Evolutionary conservation across 176 grass and related monocot species (phyloP).

Genomic region (Pharus latifolius): DNA sequence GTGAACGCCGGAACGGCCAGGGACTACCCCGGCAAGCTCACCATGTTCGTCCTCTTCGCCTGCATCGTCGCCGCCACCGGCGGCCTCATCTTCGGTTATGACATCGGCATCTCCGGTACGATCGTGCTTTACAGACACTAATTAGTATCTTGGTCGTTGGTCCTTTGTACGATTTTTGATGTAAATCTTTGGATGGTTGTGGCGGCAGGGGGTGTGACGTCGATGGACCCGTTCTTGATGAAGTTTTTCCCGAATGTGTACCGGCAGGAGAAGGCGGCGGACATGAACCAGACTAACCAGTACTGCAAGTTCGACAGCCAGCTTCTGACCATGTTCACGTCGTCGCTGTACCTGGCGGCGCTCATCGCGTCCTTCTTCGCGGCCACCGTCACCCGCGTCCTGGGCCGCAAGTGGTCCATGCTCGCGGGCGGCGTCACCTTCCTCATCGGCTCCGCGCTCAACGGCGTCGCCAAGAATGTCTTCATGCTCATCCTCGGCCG

Average conservation of each 20-base stretch:
- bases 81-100: slow-evolving; percentile 93
- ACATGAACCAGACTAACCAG: slow-evolving; percentile 60
- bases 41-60: slow-evolving; percentile 73
- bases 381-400: slow-evolving; percentile 46
- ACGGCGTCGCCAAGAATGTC: slow-evolving; percentile 53
- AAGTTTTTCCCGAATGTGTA: slow-evolving; percentile 90
- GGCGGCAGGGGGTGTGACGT: slow-evolving; percentile 70
- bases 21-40: slow-evolving; percentile 87
- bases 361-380: slow-evolving; percentile 83
- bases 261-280: slow-evolving; percentile 34
- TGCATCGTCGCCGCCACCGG: slow-evolving; percentile 91
- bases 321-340: slow-evolving; percentile 89
- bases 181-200: neutral
- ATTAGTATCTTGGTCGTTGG: no score
- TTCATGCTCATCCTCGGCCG: slow-evolving; percentile 84
- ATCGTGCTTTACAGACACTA: no score
- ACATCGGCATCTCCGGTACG: slow-evolving; percentile 90
- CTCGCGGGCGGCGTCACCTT: slow-evolving; percentile 81
- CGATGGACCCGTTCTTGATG: slow-evolving; percentile 67
- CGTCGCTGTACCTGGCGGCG: slow-evolving; percentile 83
- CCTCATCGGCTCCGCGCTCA: slow-evolving; percentile 67
- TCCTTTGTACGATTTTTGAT: neutral
- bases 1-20: slow-evolving; percentile 41
- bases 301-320: slow-evolving; percentile 99
- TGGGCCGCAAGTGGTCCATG: slow-evolving; percentile 95